Percentiles rank a stretch among this genome's conserved stretches.
Evolutionary conservation across 345 rosid species (phyloP).

Genomic region (Citrus medica): DNA sequence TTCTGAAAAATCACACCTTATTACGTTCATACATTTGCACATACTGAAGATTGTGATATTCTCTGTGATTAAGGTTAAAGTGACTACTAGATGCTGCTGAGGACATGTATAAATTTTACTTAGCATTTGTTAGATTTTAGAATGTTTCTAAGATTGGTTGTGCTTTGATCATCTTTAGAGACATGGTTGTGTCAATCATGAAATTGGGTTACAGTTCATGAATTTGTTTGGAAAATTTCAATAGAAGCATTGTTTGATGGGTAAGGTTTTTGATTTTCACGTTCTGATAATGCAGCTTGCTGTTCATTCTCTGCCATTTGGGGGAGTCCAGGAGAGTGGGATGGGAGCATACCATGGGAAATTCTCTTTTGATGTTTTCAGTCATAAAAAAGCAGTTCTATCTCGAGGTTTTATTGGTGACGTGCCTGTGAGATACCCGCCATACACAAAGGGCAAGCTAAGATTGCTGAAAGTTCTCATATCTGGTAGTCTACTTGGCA

Average conservation of each 20-base stretch:
- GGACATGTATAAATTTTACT: background rate
- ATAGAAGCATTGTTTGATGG: background rate
- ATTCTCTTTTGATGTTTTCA: constrained; percentile 90
- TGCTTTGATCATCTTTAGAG: background rate
- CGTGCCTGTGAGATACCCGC: constrained; percentile 69
- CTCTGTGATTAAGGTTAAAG: constrained; percentile 3
- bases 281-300: constrained; percentile 51
- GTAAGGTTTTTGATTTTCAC: background rate
- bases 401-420: constrained; percentile 67
- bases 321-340: constrained; percentile 97
- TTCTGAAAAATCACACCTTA: background rate
- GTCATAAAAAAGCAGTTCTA: constrained; percentile 91
- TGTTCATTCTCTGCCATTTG: constrained; percentile 67
- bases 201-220: background rate
- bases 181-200: background rate
- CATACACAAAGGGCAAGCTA: constrained; percentile 63
- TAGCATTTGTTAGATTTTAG: background rate
- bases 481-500: constrained; percentile 36
- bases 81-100: background rate
- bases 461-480: constrained; percentile 59
- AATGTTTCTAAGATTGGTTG: background rate
- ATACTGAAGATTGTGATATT: background rate
- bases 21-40: background rate
- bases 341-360: constrained; percentile 91
- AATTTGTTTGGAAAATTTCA: background rate